Evolutionary conservation across 805 yeast species (phyloP).

Genomic region (Ascoidea rubescens): DNA sequence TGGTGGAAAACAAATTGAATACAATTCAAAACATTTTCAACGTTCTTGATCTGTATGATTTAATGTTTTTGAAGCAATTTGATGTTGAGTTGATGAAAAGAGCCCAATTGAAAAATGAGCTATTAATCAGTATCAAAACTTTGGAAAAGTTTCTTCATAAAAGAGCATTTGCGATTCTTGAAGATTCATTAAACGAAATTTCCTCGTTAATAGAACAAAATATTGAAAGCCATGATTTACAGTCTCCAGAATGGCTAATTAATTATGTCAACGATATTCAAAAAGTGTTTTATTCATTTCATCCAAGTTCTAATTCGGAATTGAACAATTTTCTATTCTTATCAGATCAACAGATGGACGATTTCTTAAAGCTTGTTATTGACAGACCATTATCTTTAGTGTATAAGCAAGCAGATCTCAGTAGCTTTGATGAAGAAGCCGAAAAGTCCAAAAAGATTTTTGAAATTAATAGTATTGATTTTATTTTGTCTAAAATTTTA

Average conservation of each 20-base stretch:
- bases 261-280: slow-evolving; percentile 50
- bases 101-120: slow-evolving; percentile 5
- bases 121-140: slow-evolving; percentile 16
- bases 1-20: slow-evolving; percentile 46
- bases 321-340: slow-evolving; percentile 24
- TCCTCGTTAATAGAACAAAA: slow-evolving; percentile 15
- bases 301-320: slow-evolving; percentile 12
- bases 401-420: slow-evolving; percentile 16
- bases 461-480: slow-evolving; percentile 46
- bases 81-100: slow-evolving; percentile 12
- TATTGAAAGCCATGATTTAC: slow-evolving; percentile 35
- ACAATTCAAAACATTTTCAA: slow-evolving; percentile 45
- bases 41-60: slow-evolving; percentile 49
- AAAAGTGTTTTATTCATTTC: slow-evolving; percentile 35
- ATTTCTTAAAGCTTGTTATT: slow-evolving; percentile 27
- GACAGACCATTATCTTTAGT: slow-evolving; percentile 23
- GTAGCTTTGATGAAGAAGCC: slow-evolving; percentile 14
- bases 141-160: slow-evolving; percentile 22
- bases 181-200: slow-evolving; percentile 19
- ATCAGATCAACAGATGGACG: slow-evolving; percentile 19
- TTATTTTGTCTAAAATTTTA: slow-evolving; percentile 38
- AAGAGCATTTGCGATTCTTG: slow-evolving; percentile 25
- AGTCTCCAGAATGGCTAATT: slow-evolving; percentile 75
- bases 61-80: slow-evolving; percentile 37
- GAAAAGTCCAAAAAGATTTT: slow-evolving; percentile 25